Evolutionary conservation across 371 early-diverging fungal species (phyloP), one percentile per base, ranked within the genome.

Genomic region (Massospora cicadina): DNA sequence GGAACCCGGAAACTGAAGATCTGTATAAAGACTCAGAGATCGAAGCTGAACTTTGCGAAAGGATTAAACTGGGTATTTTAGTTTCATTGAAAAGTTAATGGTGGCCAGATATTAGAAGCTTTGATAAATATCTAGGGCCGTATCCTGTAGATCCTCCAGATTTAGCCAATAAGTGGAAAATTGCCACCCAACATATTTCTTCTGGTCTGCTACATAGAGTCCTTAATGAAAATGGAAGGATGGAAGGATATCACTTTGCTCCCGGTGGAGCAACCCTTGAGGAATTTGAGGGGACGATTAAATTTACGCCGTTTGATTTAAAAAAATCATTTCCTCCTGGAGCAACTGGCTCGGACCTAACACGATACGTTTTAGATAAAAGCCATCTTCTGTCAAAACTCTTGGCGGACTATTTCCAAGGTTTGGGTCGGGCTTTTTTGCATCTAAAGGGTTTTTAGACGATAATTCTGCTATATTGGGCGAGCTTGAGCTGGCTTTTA

Each of bases 361-460:
- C 90, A 26, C 78, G 79, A 60, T 91, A 90, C 79, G 89, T 89
- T 70, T 68, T 83, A 24, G 97, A 97, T 77, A 94, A 95, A 73
- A 86, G 86, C 54, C 93, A 87, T 84, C 77, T 94, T 31, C 75
- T 91, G 33, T 63, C 65, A 0, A 67, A 79, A 3, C 64, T 86
- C 3, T 67, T 72, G 2, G 12, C 2, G 12, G 60, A 54, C 29
- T 24, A 25, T 23, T 68, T 64, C 54, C 26, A 0, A 61, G 61
- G 58, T 57, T 25, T 12, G 28, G 17, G 58, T 21, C 12, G 23
- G 12, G 23, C 21, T 53, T 24, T 63, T 23, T 13, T 25, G 54
- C 17, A 17, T 32, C 2, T n/a, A 28, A 63, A 55, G 13, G 23
- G 43, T 2, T 29, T 59, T 62, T 13, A 58, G 31, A 7, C 61